Evolutionary conservation across 768 basidiomycete genomes (phyloP).

Genomic region (Vararia minispora): DNA sequence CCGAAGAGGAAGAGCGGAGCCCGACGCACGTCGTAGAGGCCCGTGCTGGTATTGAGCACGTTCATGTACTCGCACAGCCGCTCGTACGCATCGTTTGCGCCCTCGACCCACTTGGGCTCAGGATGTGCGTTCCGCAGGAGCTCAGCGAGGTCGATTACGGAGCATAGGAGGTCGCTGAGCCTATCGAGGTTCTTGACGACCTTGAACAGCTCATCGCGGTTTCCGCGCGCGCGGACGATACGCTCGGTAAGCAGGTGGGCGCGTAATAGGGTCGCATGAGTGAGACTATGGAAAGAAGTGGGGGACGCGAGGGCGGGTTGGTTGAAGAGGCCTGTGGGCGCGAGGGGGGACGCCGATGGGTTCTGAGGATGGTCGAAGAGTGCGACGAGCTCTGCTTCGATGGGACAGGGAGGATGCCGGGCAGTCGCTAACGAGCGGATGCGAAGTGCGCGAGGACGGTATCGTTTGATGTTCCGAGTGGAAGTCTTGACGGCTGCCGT

Average conservation of each 20-base stretch:
- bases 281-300: constrained; percentile 54
- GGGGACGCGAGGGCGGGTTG: constrained; percentile 67
- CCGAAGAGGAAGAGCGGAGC: constrained; percentile 7
- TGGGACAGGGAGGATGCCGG: constrained; percentile 52
- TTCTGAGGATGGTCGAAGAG: constrained; percentile 60
- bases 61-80: constrained; percentile 96
- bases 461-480: neutral
- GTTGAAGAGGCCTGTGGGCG: constrained; percentile 74
- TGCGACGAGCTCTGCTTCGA: constrained; percentile 55
- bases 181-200: constrained; percentile 96
- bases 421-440: too few species aligned
- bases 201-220: constrained; percentile 62
- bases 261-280: constrained; percentile 69
- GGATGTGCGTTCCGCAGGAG: constrained; percentile 91
- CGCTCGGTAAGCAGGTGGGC: constrained; percentile 78
- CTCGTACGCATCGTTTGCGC: constrained; percentile 83
- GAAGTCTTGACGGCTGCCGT: constrained; percentile 6
- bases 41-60: constrained; percentile 86
- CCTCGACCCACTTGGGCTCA: constrained; percentile 69
- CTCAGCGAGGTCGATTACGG: constrained; percentile 94
- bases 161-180: constrained; percentile 90
- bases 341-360: constrained; percentile 30
- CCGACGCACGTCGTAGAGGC: constrained; percentile 70
- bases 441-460: constrained; percentile 21
- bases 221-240: constrained; percentile 63